phyloP scores from a whole-genome alignment of 2,329 filamentous ascomycete genomes.

The Penicillium sp. region DNA sequence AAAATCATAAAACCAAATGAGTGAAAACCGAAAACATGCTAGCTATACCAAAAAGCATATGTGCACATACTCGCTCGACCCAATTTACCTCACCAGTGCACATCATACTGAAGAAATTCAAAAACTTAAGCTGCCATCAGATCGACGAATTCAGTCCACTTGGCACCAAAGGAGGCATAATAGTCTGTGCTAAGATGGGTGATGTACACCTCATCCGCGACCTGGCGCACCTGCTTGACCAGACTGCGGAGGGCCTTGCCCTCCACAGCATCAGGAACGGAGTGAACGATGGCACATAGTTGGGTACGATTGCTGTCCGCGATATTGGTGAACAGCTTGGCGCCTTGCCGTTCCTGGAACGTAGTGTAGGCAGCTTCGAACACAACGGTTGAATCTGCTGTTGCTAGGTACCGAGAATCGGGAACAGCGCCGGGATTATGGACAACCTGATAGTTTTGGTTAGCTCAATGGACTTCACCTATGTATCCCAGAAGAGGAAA shows the following conservation, averaged over 20 bases:
- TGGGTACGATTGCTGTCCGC: constrained; percentile 33
- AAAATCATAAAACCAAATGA: constrained; percentile 5
- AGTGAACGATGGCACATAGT: constrained; percentile 42
- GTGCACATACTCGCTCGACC: not conserved
- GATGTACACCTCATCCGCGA: constrained; percentile 43
- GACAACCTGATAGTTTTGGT: constrained; percentile 34
- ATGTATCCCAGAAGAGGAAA: constrained; percentile 6
- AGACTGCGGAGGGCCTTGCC: constrained; percentile 33
- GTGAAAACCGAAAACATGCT: not conserved
- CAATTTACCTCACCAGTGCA: constrained; percentile 3
- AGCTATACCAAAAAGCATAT: not conserved
- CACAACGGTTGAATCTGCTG: constrained; percentile 48
- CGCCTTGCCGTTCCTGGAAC: constrained; percentile 36
- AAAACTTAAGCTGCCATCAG: constrained; percentile 29
- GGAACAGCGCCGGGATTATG: constrained; percentile 51
- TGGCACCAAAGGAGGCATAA: constrained; percentile 42
- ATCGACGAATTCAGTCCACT: constrained; percentile 41
- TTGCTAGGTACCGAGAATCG: constrained; percentile 41
- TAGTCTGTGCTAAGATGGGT: constrained; percentile 42
- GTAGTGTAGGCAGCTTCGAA: constrained; percentile 47
- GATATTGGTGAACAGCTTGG: constrained; percentile 35
- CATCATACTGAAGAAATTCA: not conserved
- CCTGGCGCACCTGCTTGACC: constrained; percentile 35
- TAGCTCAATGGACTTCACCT: constrained; percentile 15
- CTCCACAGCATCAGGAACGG: constrained; percentile 34